Conservation (phyloP, 768 basidiomycete genomes). For the Nevesoporus exiguus region DNA sequence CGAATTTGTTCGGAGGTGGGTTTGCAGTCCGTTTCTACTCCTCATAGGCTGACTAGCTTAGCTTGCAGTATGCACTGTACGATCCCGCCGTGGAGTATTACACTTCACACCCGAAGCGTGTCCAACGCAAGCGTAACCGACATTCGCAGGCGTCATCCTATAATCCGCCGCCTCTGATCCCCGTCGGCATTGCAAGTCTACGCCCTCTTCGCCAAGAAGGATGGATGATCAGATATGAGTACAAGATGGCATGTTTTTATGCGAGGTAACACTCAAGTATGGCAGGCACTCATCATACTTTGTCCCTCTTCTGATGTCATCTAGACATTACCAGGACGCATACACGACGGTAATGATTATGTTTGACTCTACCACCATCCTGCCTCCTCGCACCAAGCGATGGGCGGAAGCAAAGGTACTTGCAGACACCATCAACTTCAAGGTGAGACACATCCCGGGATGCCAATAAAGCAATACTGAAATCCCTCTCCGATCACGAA, state of each 20-base stretch:
- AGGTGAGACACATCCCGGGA: conserved; percentile 49
- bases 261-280: conserved; percentile 89
- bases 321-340: conserved; percentile 91
- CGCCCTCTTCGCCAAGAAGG: conserved; percentile 78
- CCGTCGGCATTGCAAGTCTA: conserved; percentile 37
- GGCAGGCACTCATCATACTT: conserved; percentile 25
- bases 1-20: conserved; percentile 83
- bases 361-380: conserved; percentile 82
- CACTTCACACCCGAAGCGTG: conserved; percentile 86
- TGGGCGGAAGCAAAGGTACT: conserved; percentile 99
- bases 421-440: conserved; percentile 89
- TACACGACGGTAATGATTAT: conserved; percentile 80
- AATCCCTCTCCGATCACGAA: conserved; percentile 65
- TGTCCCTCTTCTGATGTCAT: conserved; percentile 7
- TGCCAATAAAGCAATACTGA: neutral
- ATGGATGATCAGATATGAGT: conserved; percentile 96
- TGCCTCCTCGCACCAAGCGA: conserved; percentile 90
- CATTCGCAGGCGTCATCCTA: conserved; percentile 63
- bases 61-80: conserved; percentile 84
- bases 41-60: conserved; percentile 26
- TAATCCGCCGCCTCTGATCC: conserved; percentile 41
- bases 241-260: conserved; percentile 95
- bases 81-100: conserved; percentile 94
- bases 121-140: conserved; percentile 83
- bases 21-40: neutral